Base-by-base conservation (phyloP, 2,329 filamentous ascomycete genomes). In the Ophiocordyceps camponoti-rufipedis region DNA sequence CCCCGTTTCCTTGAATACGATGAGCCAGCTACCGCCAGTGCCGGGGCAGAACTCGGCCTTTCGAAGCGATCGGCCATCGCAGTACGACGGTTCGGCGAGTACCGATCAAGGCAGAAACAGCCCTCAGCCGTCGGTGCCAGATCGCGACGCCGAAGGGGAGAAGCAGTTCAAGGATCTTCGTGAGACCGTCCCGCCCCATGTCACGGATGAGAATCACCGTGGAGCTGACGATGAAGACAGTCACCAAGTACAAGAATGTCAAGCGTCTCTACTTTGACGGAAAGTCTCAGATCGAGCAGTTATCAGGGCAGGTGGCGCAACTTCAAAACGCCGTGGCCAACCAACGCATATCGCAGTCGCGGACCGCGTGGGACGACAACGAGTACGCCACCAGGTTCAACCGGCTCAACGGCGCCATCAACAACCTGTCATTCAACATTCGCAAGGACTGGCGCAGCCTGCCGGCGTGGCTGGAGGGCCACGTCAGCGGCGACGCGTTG, bases 191-290 rank as follows among this genome's bases (percentile, higher is more conserved):
- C 61, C 35, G 48, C 48, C 48, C 28, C 13, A 41, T 41, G 16
- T 14, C 11, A 18, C 5, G 12, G 14, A 10, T 13, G 1, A 9
- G 18, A 13, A 14, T 8, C 14, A n/a, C 4, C 18, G 13, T 16
- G 23, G n/a, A 38, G 38, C 44, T 43, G 49, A 47, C 31, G 39
- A 45, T 19, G 55, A 16, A 57, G 23, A 45, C 51, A 94, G 88
- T 91, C 57, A 78, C 78, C 53, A 98, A 98, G 67, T 98, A 98
- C 61, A 93, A 93, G 61, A 94, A 95, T 59, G 89, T 98, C 47
- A 98, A 98, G 68, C 80, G 87, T 46, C 84, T 95, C 55, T 98
- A 95, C 60, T 96, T 96, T 61, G 91, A 96, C 51, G 87, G 89
- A 57, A 91, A 94, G 58, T 74, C 80, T 14, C 88, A 95, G 63